Evolutionary conservation across 495 filamentous ascomycete species (phyloP).

Genomic region (Zalerion maritima): DNA sequence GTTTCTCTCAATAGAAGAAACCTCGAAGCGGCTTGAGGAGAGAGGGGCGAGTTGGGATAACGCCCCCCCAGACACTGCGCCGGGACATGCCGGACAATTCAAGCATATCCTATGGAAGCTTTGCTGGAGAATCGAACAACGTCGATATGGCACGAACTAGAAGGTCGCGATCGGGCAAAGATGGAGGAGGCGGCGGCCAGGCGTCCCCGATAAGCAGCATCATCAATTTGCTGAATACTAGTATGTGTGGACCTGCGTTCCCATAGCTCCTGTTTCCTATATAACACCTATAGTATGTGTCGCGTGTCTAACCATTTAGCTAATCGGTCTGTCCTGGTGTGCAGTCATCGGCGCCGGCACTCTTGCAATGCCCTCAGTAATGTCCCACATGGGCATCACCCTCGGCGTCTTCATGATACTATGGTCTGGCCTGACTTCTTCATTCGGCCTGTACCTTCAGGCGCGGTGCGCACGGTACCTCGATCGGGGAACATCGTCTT

Average conservation of each 20-base stretch:
- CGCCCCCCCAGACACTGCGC: no score
- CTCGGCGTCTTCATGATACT: slow-evolving; percentile 72
- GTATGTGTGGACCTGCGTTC: slow-evolving; percentile 27
- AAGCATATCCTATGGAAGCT: no score
- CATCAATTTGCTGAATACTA: slow-evolving; percentile 92
- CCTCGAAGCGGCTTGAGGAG: no score
- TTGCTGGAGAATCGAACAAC: no score
- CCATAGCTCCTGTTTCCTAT: not conserved
- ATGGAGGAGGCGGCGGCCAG: slow-evolving; percentile 43
- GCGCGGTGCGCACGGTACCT: slow-evolving; percentile 82
- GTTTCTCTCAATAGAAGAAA: no score
- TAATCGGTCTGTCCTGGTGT: no score
- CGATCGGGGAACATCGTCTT: slow-evolving; percentile 63
- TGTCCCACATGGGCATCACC: slow-evolving; percentile 80
- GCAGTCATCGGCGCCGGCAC: slow-evolving; percentile 86
- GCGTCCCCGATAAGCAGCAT: slow-evolving; percentile 85
- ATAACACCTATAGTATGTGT: not conserved
- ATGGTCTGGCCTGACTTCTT: slow-evolving; percentile 79
- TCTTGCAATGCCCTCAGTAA: slow-evolving; percentile 83
- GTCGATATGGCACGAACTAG: no score
- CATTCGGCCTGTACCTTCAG: slow-evolving; percentile 90
- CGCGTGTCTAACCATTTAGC: not conserved
- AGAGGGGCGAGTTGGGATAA: no score
- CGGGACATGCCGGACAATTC: no score
- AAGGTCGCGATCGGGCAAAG: no score